Percentiles rank a stretch among this genome's conserved stretches.
phyloP scores from a whole-genome alignment of 768 basidiomycete species.

The Leccinum truebloodii region DNA sequence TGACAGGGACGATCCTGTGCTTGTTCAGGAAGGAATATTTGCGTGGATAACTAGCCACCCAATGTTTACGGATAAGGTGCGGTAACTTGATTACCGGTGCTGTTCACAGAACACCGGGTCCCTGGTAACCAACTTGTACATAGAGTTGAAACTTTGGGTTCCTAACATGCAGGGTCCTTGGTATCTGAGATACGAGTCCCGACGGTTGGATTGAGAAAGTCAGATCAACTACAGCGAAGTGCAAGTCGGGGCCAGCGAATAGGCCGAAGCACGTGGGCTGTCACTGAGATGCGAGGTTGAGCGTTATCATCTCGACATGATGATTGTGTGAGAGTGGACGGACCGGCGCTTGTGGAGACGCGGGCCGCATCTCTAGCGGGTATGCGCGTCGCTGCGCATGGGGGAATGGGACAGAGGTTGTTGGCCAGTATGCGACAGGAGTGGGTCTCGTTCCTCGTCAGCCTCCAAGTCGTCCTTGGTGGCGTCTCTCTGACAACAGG shows the following conservation, averaged over 20 bases:
- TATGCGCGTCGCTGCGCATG: conserved; percentile 17
- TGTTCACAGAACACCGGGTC: not conserved
- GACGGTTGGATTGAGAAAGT: not conserved
- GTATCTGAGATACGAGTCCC: not conserved
- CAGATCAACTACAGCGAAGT: not conserved
- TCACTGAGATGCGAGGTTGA: not conserved
- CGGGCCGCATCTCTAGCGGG: not conserved
- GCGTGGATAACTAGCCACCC: too few species aligned
- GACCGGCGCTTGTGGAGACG: not conserved
- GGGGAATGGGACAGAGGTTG: conserved; percentile 27
- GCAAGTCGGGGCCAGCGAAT: not conserved
- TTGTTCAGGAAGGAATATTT: too few species aligned
- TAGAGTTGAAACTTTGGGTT: too few species aligned
- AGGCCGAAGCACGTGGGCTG: not conserved
- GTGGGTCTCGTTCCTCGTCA: conserved; percentile 21
- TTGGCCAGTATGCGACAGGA: conserved; percentile 17
- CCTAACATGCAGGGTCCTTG: not conserved
- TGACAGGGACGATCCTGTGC: too few species aligned
- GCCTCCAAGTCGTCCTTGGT: conserved; percentile 6
- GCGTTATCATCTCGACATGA: not conserved
- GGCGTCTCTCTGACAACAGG: conserved; percentile 9
- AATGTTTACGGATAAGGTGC: not conserved
- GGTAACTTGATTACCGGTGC: not conserved
- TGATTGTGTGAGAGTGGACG: not conserved
- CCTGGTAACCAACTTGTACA: not conserved